Base-by-base conservation (phyloP, 1,284 basidiomycete genomes). In the Porogramme epimiltina region DNA sequence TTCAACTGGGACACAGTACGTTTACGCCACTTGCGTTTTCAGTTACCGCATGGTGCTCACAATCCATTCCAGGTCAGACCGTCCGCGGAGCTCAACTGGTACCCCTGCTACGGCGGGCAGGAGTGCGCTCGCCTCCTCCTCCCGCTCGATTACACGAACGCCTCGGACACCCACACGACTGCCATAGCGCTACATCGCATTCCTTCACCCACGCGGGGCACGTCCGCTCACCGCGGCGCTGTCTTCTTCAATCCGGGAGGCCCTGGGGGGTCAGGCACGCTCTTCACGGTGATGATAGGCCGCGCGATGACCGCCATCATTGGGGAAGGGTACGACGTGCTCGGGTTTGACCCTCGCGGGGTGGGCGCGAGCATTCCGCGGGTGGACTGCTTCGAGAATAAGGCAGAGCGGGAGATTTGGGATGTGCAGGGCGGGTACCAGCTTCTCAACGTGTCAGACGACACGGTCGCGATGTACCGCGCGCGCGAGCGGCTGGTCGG, bases 241-340 rank as follows among this genome's bases (percentile, higher is more conserved):
- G 64, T 81, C 20, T 63, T 80, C 2, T 63, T 80, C 61, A 82
- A 82, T 52, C 80, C 80, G 0, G 79, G 79, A 1, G 79, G 80
- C 0, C 79, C 79, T 6, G 79, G 79, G 2, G 77, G 72, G 2
- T 73, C 74, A 47, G 79, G 79, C 15, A 72, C 79, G 3, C 57
- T 67, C 5, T 28, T 71, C 0, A 55, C 76, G n/a, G 45, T 61
- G 2, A 38, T 25, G 0, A 11, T 25, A 0, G 79, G 73, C 0
- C 47, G 60, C 3, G 40, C 53, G 2, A 51, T 80, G 22, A 63
- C 68, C 18, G 42, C 53, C 1, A 52, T 78, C 33, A 40, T 80
- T 16, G 79, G 79, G 5, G 67, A 69, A 2, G 64, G 72, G 34
- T 81, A 74, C 51, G 77, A 80, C 51, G 54, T 80, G 4, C 67